Evolutionary conservation across 164 flowering plant genomes (phyloP).

Genomic region (Akebia trifoliata): DNA sequence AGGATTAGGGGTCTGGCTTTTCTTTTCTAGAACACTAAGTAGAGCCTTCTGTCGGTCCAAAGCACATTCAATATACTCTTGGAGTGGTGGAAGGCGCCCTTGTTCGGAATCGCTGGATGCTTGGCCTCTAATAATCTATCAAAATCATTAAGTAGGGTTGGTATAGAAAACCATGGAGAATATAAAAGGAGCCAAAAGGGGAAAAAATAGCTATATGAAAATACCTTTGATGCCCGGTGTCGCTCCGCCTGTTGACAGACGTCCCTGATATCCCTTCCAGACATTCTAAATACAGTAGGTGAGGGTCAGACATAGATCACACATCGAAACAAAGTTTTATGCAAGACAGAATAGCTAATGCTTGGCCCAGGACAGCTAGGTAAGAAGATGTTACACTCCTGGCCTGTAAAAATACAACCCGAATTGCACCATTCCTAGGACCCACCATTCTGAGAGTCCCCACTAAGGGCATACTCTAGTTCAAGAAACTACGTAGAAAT

Average conservation of each 20-base stretch:
- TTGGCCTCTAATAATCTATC: constrained; percentile 77
- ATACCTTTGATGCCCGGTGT: constrained; percentile 97
- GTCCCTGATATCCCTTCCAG: constrained; percentile 90
- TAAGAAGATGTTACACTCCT: too few relatives aligned
- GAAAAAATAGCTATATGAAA: not conserved
- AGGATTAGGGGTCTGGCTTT: constrained; percentile 12
- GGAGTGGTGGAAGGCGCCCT: constrained; percentile 63
- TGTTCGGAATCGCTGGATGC: constrained; percentile 34
- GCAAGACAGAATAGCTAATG: too few relatives aligned
- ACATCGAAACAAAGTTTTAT: not conserved
- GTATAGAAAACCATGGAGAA: too few relatives aligned
- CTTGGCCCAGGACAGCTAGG: too few relatives aligned
- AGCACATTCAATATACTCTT: constrained; percentile 68
- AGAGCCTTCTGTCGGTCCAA: constrained; percentile 40
- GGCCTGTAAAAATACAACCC: too few relatives aligned
- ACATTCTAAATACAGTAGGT: constrained; percentile 53
- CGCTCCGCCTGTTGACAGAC: constrained; percentile 95
- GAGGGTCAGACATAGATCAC: not conserved
- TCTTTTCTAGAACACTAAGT: constrained; percentile 24
- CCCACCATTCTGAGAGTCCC: too few relatives aligned
- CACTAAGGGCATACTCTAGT: too few relatives aligned
- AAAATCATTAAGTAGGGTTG: not conserved
- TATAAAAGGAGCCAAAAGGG: not conserved
- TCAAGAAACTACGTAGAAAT: too few relatives aligned
- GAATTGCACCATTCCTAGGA: too few relatives aligned